phyloP scores from a whole-genome alignment of 2,329 filamentous ascomycete species.

The Ascochyta rabiei region DNA sequence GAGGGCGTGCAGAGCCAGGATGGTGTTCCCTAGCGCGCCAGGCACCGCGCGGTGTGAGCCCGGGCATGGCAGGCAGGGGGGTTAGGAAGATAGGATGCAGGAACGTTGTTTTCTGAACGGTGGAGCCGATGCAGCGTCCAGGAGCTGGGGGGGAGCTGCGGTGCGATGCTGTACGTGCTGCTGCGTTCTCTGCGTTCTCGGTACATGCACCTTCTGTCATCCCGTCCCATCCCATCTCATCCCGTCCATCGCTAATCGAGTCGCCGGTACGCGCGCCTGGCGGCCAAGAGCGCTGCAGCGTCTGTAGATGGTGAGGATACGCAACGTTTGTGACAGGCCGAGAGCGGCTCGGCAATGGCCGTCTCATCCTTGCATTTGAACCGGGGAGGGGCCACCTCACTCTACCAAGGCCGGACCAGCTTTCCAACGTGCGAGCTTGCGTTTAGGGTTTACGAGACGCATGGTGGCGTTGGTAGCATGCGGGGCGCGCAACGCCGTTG shows the following conservation, averaged over 20 bases:
- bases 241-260: neutral
- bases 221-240: too few species aligned
- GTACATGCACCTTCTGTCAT: too few species aligned
- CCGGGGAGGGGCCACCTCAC: neutral
- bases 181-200: too few species aligned
- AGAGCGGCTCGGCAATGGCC: conserved; percentile 11
- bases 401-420: conserved; percentile 3
- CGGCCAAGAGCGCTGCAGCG: neutral
- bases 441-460: conserved; percentile 10
- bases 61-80: neutral
- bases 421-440: conserved; percentile 4
- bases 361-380: neutral
- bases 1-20: neutral
- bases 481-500: neutral
- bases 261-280: neutral
- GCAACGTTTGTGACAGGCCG: conserved; percentile 6
- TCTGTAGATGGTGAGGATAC: neutral
- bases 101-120: conserved; percentile 14
- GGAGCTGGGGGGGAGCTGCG: neutral
- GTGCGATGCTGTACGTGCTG: too few species aligned
- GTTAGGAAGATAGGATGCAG: neutral
- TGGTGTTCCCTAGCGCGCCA: neutral
- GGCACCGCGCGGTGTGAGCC: neutral
- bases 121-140: neutral
- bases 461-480: neutral